Evolutionary conservation across 176 grass and related monocot species (phyloP).

Genomic region (Typha latifolia): DNA sequence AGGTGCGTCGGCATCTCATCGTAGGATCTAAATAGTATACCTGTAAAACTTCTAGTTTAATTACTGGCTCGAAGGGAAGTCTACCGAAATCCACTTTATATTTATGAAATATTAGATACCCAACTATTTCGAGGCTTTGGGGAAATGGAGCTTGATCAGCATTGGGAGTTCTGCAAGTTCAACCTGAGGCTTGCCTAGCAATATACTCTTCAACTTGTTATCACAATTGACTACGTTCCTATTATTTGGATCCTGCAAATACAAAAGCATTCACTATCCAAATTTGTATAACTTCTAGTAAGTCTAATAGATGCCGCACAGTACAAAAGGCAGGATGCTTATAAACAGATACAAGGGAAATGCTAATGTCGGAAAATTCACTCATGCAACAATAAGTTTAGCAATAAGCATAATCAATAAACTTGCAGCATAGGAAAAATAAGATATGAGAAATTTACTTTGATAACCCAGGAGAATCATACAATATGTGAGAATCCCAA

Average conservation of each 20-base stretch:
- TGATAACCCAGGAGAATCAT: too few species aligned
- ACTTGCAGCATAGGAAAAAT: too few species aligned
- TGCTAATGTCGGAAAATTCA: too few species aligned
- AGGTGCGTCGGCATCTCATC: too few species aligned
- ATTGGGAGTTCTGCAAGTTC: constrained; percentile 66
- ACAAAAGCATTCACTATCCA: not conserved
- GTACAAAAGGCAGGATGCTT: too few species aligned
- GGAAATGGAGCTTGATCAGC: constrained; percentile 73
- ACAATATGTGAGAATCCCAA: too few species aligned
- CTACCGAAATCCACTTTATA: not conserved
- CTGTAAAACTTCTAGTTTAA: not conserved
- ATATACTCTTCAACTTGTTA: constrained; percentile 78
- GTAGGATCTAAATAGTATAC: too few species aligned
- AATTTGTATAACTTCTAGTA: not conserved
- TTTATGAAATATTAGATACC: not conserved
- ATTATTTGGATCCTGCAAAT: constrained; percentile 66
- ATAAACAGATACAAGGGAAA: too few species aligned
- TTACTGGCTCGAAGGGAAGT: not conserved
- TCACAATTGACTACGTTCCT: constrained; percentile 82
- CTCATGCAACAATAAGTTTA: too few species aligned
- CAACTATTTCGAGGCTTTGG: constrained; percentile 25
- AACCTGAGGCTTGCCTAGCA: constrained; percentile 60
- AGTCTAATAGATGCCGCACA: too few species aligned
- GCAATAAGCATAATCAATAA: too few species aligned
- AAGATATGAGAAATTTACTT: too few species aligned